These are phyloP conservation scores for Psophocarpus tetragonolobus DNA, from an alignment of 306 rosid species.

Conservation along the genomic window DNA sequence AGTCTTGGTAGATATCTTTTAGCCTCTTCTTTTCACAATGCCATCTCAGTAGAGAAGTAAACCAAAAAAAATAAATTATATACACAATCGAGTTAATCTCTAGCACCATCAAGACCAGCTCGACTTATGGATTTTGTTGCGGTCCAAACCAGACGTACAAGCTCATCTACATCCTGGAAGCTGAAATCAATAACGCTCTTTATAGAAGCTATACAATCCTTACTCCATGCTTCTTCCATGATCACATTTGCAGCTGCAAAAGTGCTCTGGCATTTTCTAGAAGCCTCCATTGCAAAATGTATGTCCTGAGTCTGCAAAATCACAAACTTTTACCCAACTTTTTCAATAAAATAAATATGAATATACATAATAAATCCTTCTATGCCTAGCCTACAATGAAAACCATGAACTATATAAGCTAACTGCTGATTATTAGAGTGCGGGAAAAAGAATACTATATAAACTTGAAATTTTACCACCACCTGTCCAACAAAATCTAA, in stretches of 20 bases:
- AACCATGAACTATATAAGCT: slow-evolving; percentile 23
- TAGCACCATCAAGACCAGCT: slow-evolving; percentile 60
- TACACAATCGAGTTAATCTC: slow-evolving; percentile 69
- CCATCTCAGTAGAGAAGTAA: slow-evolving; percentile 41
- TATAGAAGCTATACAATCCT: slow-evolving; percentile 53
- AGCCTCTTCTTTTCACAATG: slow-evolving; percentile 41
- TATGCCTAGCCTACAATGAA: neutral
- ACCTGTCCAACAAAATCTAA: slow-evolving; percentile 1
- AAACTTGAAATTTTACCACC: slow-evolving; percentile 18
- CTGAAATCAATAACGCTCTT: slow-evolving; percentile 72
- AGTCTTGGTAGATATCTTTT: slow-evolving; percentile 37
- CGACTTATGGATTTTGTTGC: slow-evolving; percentile 62
- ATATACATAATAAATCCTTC: slow-evolving; percentile 16
- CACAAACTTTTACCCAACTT: slow-evolving; percentile 31
- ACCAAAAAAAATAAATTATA: slow-evolving; percentile 41
- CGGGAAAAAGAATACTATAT: neutral
- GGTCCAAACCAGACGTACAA: slow-evolving; percentile 54
- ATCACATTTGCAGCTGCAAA: slow-evolving; percentile 46
- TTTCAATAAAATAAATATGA: slow-evolving; percentile 10
- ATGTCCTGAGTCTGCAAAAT: slow-evolving; percentile 67
- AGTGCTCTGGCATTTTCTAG: slow-evolving; percentile 61
- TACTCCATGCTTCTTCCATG: slow-evolving; percentile 55
- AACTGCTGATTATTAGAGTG: slow-evolving; percentile 12
- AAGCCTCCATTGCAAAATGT: slow-evolving; percentile 72
- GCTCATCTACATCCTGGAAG: slow-evolving; percentile 83